phyloP scores from a whole-genome alignment of 768 basidiomycete genomes.

The Termitomyces sp. region DNA sequence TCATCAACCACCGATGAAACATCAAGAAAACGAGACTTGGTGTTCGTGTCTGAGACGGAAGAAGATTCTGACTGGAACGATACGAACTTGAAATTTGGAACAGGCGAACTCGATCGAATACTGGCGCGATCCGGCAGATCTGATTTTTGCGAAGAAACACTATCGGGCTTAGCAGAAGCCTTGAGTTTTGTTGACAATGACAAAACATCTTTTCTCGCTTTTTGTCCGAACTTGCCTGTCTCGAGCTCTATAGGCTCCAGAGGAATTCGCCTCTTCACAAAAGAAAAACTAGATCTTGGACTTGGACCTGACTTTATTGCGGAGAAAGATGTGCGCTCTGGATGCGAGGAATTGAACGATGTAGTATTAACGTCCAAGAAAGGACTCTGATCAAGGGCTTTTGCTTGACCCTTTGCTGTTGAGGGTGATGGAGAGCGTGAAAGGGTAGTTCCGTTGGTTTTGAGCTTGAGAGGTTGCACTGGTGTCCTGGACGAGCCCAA shows the following conservation, averaged over 20 bases:
- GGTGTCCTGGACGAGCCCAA: conserved; percentile 33
- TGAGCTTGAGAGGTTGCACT: conserved; percentile 4
- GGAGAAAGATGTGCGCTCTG: conserved; percentile 23
- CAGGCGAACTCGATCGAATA: not conserved
- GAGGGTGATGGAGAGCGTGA: conserved; percentile 1
- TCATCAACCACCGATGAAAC: not conserved
- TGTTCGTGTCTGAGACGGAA: not conserved
- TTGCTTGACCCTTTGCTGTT: conserved; percentile 7
- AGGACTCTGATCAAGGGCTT: not conserved
- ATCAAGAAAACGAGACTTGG: not conserved
- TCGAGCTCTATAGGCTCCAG: conserved; percentile 38
- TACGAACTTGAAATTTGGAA: not conserved
- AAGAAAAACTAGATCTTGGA: conserved; percentile 23
- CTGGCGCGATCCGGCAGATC: not conserved
- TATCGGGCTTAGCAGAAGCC: conserved; percentile 21
- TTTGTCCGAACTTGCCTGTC: conserved; percentile 13
- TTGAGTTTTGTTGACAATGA: conserved; percentile 23
- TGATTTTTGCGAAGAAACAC: conserved; percentile 37
- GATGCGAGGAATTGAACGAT: conserved; percentile 11
- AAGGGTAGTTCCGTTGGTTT: not conserved
- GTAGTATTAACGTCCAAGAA: not conserved
- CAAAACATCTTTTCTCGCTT: conserved; percentile 9
- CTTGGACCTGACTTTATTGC: not conserved
- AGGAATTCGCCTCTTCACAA: conserved; percentile 24
- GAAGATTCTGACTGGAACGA: not conserved